These are phyloP conservation scores for Mesembryanthemum crystallinum DNA, from an alignment of 148 eudicot species.

Conservation along the genomic window DNA sequence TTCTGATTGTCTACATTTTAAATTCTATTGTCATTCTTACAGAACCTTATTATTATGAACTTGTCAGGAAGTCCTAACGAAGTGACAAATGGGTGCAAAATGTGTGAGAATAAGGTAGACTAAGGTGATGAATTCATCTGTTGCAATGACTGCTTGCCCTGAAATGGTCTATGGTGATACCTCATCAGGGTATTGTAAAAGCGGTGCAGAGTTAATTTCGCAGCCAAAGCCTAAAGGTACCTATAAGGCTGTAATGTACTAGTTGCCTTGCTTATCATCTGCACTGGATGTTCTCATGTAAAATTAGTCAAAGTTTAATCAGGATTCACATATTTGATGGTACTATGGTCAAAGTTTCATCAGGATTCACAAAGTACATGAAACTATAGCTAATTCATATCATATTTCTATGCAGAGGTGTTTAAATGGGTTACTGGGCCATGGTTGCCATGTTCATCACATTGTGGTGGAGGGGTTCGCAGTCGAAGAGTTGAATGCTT, in stretches of 20 bases:
- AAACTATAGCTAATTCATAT: too few relatives aligned
- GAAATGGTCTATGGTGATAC: constrained; percentile 29
- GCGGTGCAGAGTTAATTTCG: constrained; percentile 33
- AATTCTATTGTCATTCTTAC: too few relatives aligned
- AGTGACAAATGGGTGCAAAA: constrained; percentile 34
- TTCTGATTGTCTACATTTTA: too few relatives aligned
- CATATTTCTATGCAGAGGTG: constrained; percentile 25
- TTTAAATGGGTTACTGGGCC: constrained; percentile 36
- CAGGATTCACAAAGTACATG: too few relatives aligned
- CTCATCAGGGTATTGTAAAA: constrained; percentile 32
- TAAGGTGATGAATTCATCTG: constrained; percentile 32
- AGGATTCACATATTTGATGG: too few relatives aligned
- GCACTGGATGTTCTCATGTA: too few relatives aligned
- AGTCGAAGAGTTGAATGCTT: constrained; percentile 35
- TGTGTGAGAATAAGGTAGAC: constrained; percentile 35
- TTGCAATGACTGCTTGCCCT: constrained; percentile 34
- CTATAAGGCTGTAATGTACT: background rate
- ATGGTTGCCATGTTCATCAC: constrained; percentile 36
- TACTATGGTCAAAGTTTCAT: too few relatives aligned
- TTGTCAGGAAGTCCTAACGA: constrained; percentile 33
- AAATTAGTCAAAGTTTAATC: too few relatives aligned
- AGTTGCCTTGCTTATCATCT: too few relatives aligned
- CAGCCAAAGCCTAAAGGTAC: constrained; percentile 39
- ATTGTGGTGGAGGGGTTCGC: constrained; percentile 34
- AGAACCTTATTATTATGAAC: background rate